These are phyloP conservation scores for Patellaria atrata DNA, from an alignment of 495 filamentous ascomycete species.

Conservation along the genomic window DNA sequence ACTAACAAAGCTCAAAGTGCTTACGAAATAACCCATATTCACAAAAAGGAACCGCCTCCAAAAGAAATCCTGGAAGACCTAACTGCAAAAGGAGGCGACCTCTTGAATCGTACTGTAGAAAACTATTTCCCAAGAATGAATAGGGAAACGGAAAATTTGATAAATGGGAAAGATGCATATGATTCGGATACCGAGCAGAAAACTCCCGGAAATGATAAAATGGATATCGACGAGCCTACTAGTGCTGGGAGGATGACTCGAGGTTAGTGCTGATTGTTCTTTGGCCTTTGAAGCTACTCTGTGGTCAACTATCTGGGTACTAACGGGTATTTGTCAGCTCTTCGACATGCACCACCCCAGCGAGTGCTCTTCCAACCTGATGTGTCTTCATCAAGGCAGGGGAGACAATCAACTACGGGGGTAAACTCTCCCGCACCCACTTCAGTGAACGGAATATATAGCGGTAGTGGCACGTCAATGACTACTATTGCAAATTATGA, in stretches of 20 bases:
- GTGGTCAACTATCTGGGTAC: not conserved
- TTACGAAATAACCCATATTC: conserved; percentile 60
- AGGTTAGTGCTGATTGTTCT: conserved; percentile 25
- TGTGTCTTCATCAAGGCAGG: conserved; percentile 42
- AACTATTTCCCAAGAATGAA: conserved; percentile 41
- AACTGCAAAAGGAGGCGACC: conserved; percentile 58
- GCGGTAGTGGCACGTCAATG: conserved; percentile 31
- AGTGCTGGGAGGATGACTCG: conserved; percentile 45
- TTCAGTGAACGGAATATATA: conserved; percentile 20
- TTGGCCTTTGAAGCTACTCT: not conserved
- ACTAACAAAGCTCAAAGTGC: conserved; percentile 32
- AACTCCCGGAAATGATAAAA: conserved; percentile 49
- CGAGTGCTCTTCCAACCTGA: conserved; percentile 73
- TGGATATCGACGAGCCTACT: conserved; percentile 42
- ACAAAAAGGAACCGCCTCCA: conserved; percentile 61
- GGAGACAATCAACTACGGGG: conserved; percentile 39
- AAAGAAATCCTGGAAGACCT: conserved; percentile 66
- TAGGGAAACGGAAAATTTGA: conserved; percentile 24
- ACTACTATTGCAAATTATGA: conserved; percentile 45
- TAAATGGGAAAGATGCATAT: conserved; percentile 21
- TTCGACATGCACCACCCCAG: conserved; percentile 65
- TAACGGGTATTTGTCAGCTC: conserved; percentile 26
- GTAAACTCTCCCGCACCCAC: conserved; percentile 30
- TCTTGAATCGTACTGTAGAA: conserved; percentile 62
- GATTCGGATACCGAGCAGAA: conserved; percentile 34